These are phyloP conservation scores for Globisporangium apiculatum DNA, from an alignment of 352 stramenopile species.

Conservation along the genomic window DNA sequence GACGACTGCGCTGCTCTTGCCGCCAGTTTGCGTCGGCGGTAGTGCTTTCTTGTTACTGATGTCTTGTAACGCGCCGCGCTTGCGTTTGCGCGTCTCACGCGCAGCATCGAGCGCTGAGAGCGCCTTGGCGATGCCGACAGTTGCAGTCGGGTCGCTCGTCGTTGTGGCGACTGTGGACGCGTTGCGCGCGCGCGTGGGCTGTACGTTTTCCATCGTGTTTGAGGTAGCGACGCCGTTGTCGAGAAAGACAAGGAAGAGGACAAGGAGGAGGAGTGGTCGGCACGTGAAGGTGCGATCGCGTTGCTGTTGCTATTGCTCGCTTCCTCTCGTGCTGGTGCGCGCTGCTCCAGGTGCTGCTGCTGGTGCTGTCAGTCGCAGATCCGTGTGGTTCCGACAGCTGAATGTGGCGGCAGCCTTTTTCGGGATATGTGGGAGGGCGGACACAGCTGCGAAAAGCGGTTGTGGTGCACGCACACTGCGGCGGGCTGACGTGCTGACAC, in stretches of 20 bases:
- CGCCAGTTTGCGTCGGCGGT: conserved; percentile 5
- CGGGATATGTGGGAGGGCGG: too few relatives aligned
- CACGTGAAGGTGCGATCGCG: too few relatives aligned
- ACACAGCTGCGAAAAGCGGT: too few relatives aligned
- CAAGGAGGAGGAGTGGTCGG: not conserved
- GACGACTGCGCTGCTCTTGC: conserved; percentile 12
- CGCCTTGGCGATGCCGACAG: conserved; percentile 10
- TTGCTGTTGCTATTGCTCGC: too few relatives aligned
- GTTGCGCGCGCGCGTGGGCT: conserved; percentile 3
- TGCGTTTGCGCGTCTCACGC: conserved; percentile 54
- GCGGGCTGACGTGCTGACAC: conserved; percentile 17
- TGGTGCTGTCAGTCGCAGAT: too few relatives aligned
- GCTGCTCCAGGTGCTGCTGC: too few relatives aligned
- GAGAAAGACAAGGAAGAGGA: conserved; percentile 7
- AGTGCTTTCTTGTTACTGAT: conserved; percentile 70
- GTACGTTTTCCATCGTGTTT: conserved; percentile 13
- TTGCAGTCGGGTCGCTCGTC: not conserved
- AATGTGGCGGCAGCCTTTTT: too few relatives aligned
- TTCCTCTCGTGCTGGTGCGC: too few relatives aligned
- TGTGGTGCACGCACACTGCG: not conserved
- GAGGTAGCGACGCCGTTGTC: not conserved
- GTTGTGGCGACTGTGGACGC: not conserved
- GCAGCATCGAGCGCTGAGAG: conserved; percentile 11
- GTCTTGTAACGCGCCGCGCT: conserved; percentile 70
- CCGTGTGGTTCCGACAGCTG: too few relatives aligned